These are phyloP conservation scores for Candida adriatica DNA, from an alignment of 805 yeast species.

Conservation along the genomic window DNA sequence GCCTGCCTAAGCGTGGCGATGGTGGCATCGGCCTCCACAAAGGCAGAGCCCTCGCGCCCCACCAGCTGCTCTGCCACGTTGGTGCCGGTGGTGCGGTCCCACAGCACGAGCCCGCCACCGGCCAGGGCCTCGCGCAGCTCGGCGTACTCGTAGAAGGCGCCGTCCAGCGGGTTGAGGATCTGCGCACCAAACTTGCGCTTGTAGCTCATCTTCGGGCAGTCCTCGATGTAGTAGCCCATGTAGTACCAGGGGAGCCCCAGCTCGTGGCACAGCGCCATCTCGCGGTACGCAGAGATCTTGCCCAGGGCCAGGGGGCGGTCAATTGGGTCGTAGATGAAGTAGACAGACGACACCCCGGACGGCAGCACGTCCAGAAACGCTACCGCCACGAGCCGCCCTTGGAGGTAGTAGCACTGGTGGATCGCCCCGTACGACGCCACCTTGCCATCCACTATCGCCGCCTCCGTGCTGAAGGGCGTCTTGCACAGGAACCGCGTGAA, in stretches of 20 bases:
- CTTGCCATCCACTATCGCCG: constrained; percentile 3
- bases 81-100: constrained; percentile 1
- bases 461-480: constrained; percentile 44
- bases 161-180: constrained; percentile 47
- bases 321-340: constrained; percentile 85
- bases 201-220: constrained; percentile 77
- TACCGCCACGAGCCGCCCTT: constrained; percentile 60
- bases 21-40: background rate
- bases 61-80: constrained; percentile 5
- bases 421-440: constrained; percentile 45
- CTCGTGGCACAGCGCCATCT: constrained; percentile 46
- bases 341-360: constrained; percentile 70
- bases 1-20: background rate
- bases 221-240: constrained; percentile 74
- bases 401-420: constrained; percentile 72
- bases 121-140: constrained; percentile 13
- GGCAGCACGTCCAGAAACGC: constrained; percentile 77
- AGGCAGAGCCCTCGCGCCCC: constrained; percentile 4
- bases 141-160: constrained; percentile 31
- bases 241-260: constrained; percentile 50
- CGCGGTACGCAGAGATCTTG: constrained; percentile 68
- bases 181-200: constrained; percentile 77
- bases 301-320: constrained; percentile 66
- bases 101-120: constrained; percentile 17
- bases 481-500: constrained; percentile 66